Conservation (phyloP, 2,329 filamentous ascomycete genomes). For the Oidium heveae region DNA sequence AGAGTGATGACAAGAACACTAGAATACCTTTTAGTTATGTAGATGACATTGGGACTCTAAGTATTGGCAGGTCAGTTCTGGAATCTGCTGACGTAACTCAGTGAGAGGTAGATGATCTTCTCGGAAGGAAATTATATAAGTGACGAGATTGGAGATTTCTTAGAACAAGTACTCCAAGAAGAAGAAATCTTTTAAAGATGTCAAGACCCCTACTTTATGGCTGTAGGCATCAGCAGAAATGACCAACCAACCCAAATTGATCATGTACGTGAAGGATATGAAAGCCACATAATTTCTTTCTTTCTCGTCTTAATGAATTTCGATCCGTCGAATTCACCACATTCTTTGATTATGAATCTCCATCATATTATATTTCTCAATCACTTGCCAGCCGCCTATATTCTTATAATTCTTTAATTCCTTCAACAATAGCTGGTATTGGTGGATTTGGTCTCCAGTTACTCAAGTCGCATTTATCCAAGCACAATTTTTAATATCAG, state of each 20-base stretch:
- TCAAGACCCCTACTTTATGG: neutral
- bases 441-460: neutral
- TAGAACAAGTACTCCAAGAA: neutral
- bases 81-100: too few species aligned
- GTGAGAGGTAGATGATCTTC: too few species aligned
- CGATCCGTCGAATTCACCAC: neutral
- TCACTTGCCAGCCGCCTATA: neutral
- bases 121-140: neutral
- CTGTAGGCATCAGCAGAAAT: neutral
- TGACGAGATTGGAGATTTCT: neutral
- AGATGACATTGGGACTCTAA: too few species aligned
- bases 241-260: neutral
- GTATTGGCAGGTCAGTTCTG: too few species aligned
- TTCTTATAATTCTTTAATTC: neutral
- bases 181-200: neutral
- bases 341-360: neutral
- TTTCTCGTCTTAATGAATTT: neutral
- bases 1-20: too few species aligned
- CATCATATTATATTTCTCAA: neutral
- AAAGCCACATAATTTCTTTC: neutral
- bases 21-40: too few species aligned
- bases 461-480: neutral
- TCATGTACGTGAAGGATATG: neutral
- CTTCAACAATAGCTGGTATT: too few species aligned
- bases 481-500: neutral